Percentiles rank a stretch among this genome's conserved stretches.
Evolutionary conservation across 805 yeast species (phyloP).

Genomic region (Candida schatavii): DNA sequence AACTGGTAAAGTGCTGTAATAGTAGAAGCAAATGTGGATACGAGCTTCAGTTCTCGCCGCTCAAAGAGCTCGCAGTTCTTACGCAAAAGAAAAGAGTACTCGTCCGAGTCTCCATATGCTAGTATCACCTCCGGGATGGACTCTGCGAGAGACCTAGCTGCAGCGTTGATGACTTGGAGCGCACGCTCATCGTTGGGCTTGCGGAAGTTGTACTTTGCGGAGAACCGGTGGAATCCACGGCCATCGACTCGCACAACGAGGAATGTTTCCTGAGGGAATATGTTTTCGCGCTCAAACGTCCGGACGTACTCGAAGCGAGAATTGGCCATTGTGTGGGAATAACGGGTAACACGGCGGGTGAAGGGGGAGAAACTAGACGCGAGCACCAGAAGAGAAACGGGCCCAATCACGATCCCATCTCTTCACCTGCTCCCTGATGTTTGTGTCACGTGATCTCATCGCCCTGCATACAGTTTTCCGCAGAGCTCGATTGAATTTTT

Average conservation of each 20-base stretch:
- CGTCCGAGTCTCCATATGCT: constrained; percentile 96
- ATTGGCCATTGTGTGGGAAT: constrained; percentile 59
- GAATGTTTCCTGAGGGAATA: constrained; percentile 73
- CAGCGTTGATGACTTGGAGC: constrained; percentile 71
- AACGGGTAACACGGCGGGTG: not conserved
- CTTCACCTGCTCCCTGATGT: not conserved
- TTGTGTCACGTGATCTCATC: constrained; percentile 10
- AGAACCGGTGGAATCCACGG: constrained; percentile 86
- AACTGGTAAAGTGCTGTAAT: constrained; percentile 74
- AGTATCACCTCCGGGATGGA: constrained; percentile 68
- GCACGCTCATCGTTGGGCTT: constrained; percentile 90
- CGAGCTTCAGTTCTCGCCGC: constrained; percentile 76
- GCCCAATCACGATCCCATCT: not conserved
- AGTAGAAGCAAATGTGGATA: constrained; percentile 76
- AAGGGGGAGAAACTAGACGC: not conserved
- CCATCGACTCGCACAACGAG: constrained; percentile 90
- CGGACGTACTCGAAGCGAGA: constrained; percentile 86
- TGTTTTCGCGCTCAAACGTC: constrained; percentile 70
- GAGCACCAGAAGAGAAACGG: not conserved
- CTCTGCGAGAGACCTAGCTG: constrained; percentile 66
- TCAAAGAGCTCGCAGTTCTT: constrained; percentile 69
- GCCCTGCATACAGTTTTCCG: constrained; percentile 2
- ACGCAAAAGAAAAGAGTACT: constrained; percentile 77
- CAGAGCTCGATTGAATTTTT: not conserved
- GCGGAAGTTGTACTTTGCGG: constrained; percentile 65